Base-by-base conservation (phyloP, 208 protist genomes). In the Leishmania tarentolae region DNA sequence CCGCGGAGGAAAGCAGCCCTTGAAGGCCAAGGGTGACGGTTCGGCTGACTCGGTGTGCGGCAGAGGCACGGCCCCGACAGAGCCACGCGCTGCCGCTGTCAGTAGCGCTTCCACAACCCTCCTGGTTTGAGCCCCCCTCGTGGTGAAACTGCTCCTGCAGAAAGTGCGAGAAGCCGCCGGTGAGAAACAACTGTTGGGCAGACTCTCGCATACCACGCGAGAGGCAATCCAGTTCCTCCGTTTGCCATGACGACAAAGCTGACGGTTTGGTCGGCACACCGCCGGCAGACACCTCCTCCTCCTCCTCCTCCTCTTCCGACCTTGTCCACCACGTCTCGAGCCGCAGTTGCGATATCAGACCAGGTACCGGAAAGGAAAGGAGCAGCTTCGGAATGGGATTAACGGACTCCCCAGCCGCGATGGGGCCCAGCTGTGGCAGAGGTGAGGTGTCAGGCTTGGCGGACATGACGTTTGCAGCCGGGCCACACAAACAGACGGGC, bases 331-430 rank as follows among this genome's bases (percentile, higher is more conserved):
- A 19, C 1, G 78, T 83, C 78, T 86, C 80, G 40, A 86, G 82
- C 53, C 71, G 69, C 61, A 81, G 78, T 35, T 82, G 82, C n/a
- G 82, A 82, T 17, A 86, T 35, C 42, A 89, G 35, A 44, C 79
- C 65, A 44, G 88, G 90, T 21, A 85, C 79, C 0, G 90, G 90
- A 53, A 91, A 93, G 37, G 90, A 86, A n/a, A 89, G 78, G 24
- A 93, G 81, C 42, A 93, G 83, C 73, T 89, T 87, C 15, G 85
- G 83, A 40, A 88, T 77, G 8, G 86, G 84, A 71, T 90, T 91
- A 19, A 93, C 35, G 13, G 79, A 80, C 53, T 85, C 76, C 13
- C 82, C 70, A 5, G 83, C 78, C 35, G 86, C 81, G 8, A 92
- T 68, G 15, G 79, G 71, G 47, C 76, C 61, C 17, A 86, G 84